Evolutionary conservation across 1,139 yeast species (phyloP), one percentile per base, ranked within the genome.

Genomic region (Protomyces pachydermus): DNA sequence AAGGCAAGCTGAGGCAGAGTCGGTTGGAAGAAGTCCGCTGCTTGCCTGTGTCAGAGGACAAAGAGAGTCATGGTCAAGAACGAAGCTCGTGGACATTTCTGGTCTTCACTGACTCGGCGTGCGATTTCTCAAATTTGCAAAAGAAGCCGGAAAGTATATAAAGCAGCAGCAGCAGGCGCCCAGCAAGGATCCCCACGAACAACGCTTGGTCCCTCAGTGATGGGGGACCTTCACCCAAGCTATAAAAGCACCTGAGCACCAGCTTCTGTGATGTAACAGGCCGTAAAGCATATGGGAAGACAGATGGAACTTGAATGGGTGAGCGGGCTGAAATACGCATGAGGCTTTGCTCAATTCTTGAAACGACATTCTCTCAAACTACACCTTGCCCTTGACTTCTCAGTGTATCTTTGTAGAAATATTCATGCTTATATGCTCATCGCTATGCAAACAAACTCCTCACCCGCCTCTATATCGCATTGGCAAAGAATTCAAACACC

Each of bases 401-500:
- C 42, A 12, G 4, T 37, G 42, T 37, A 5, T 37, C 14, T 37
- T 37, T n/a, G 16, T 37, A 37, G 42, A 37, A 37, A 6, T 37
- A n/a, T 2, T n/a, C 14, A 37, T n/a, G 42, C 9, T 37, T n/a
- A 14, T n/a, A 14, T n/a, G 42, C 42, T 37, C 4, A 2, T 14
- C 16, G 42, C 42, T 37, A 37, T 37, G 42, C 42, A 37, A 37
- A 37, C 16, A 14, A 28, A 6, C 1, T 1, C 1, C 32, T 2
- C 3, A 28, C 32, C 32, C 32, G 32, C 32, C 32, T 6, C 32
- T 28, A 28, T 28, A 28, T 28, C 8, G 32, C 32, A 28, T 28
- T 28, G 32, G 32, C 32, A 28, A 28, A 28, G 9, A 48, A 56
- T 48, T 65, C 66, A 52, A 65, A 65, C 6, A 65, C 61, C 28